Evolutionary conservation across 2,329 filamentous ascomycete species (phyloP), one percentile per base, ranked within the genome.

Genomic region (Phaeoacremonium minimum): DNA sequence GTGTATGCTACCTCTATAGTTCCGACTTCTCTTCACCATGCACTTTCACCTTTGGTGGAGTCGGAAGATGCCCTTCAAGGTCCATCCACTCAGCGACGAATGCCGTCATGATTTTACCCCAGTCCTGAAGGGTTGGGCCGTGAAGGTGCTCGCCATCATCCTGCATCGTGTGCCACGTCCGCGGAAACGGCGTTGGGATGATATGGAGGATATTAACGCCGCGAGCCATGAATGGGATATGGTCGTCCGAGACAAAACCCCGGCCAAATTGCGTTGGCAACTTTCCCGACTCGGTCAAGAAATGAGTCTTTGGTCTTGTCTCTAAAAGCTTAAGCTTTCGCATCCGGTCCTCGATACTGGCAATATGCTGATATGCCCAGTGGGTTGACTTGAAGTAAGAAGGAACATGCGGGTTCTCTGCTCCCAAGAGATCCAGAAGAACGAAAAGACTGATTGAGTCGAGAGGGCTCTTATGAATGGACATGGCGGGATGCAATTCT

Each of bases 21-120:
- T n/a, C n/a, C n/a, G n/a, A n/a, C n/a, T n/a, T n/a, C n/a, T n/a
- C n/a, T n/a, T n/a, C n/a, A n/a, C n/a, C n/a, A n/a, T n/a, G n/a
- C n/a, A n/a, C n/a, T n/a, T n/a, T n/a, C n/a, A n/a, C n/a, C n/a
- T n/a, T n/a, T n/a, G n/a, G n/a, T n/a, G n/a, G n/a, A n/a, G n/a
- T 26, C 22, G 22, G 22, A 26, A 26, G 22, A 26, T 26, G n/a
- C 9, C 22, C 2, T 9, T 26, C 22, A 26, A 26, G 22, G 47
- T 95, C 90, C 77, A 97, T 78, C 89, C 90, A 97, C 62, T 97
- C 91, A 0, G 86, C 83, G 20, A 81, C 76, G 64, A 97, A 98
- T 0, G 81, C 90, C 1, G 85, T 83, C 6, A 91, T 70, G 33
- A 98, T 82, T 56, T 77, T 81, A 14, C 85, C 79, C 93, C 93